Evolutionary conservation across 2,329 filamentous ascomycete genomes (phyloP).

Genomic region (Alternaria atra): DNA sequence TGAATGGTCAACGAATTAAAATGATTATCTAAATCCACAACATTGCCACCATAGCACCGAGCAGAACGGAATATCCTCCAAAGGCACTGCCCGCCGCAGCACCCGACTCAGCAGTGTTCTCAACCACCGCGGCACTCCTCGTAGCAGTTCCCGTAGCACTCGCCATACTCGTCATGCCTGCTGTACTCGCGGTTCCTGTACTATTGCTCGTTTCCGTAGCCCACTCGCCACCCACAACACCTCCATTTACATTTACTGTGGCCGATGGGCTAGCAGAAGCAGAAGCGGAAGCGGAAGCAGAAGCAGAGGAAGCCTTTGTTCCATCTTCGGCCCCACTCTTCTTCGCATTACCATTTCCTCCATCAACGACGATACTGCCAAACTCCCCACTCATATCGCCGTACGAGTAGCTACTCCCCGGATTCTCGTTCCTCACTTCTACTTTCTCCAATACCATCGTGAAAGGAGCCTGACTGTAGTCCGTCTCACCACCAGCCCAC

Average conservation of each 20-base stretch:
- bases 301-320: not conserved
- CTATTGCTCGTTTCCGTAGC: not conserved
- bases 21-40: not conserved
- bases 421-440: constrained; percentile 60
- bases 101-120: not conserved
- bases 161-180: not conserved
- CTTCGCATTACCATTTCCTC: not conserved
- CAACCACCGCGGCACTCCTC: not conserved
- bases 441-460: constrained; percentile 60
- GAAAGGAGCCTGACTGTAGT: constrained; percentile 57
- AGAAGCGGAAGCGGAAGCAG: not conserved
- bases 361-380: constrained; percentile 51
- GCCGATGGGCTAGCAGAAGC: not conserved
- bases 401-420: constrained; percentile 58
- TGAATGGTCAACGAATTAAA: not conserved
- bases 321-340: not conserved
- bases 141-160: not conserved
- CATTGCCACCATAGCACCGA: not conserved
- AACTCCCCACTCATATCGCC: constrained; percentile 56
- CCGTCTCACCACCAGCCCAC: constrained; percentile 70
- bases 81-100: not conserved
- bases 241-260: not conserved
- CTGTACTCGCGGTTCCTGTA: not conserved
- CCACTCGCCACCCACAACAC: not conserved
- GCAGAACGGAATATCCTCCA: not conserved